Conservation (phyloP, 805 yeast species). For the Pichia heedii region DNA sequence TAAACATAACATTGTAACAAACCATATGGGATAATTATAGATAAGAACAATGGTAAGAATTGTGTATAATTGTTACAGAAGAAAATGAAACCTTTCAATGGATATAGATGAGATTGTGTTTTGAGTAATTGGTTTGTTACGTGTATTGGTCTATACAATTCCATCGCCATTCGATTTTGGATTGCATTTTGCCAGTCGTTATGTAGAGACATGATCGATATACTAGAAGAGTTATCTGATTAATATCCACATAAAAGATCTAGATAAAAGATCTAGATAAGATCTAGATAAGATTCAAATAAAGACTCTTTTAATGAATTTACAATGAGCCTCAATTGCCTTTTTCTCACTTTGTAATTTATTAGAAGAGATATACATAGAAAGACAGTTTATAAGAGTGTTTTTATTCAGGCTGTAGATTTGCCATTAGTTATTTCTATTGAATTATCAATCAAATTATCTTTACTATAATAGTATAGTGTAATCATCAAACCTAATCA, state of each 20-base stretch:
- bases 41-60: slow-evolving; percentile 21
- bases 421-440: no score
- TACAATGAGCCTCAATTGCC: no score
- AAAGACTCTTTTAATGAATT: no score
- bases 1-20: slow-evolving; percentile 16
- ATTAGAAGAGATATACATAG: slow-evolving; percentile 8
- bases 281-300: no score
- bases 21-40: slow-evolving; percentile 18
- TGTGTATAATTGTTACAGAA: slow-evolving; percentile 17
- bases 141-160: slow-evolving; percentile 16
- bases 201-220: not conserved
- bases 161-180: slow-evolving; percentile 13
- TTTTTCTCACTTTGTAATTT: not conserved
- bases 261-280: not conserved
- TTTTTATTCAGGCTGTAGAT: no score
- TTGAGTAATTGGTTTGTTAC: slow-evolving; percentile 12
- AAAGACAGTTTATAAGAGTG: no score
- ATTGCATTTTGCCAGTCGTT: slow-evolving; percentile 10
- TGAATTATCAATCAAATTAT: not conserved
- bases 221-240: no score
- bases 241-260: not conserved
- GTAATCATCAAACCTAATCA: slow-evolving; percentile 53
- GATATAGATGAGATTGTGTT: slow-evolving; percentile 15
- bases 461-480: not conserved
- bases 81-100: slow-evolving; percentile 20